Evolutionary conservation across 352 stramenopile genomes (phyloP).

Genomic region (Pythium myriotylum): DNA sequence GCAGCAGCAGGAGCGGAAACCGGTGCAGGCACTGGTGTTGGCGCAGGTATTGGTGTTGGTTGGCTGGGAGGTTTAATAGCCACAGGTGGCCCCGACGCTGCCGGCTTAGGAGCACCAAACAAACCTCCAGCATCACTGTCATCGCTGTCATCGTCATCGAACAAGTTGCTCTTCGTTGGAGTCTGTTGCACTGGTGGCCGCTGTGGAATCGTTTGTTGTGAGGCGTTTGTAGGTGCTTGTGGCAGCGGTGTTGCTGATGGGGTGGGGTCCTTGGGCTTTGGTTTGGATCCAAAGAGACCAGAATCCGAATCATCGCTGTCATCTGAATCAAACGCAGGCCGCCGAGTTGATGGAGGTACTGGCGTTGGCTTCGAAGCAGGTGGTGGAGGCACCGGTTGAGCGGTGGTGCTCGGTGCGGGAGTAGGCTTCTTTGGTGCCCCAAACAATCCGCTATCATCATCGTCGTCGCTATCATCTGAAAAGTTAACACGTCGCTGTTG

Average conservation of each 20-base stretch:
- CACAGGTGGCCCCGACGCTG: not conserved
- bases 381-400: not conserved
- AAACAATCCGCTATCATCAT: slow-evolving; percentile 47
- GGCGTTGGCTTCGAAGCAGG: not conserved
- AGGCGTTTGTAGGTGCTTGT: not conserved
- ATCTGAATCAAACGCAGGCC: slow-evolving; percentile 18
- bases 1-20: not conserved
- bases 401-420: not conserved
- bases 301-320: slow-evolving; percentile 37
- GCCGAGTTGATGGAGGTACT: not conserved
- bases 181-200: slow-evolving; percentile 1
- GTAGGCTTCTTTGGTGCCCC: slow-evolving; percentile 31
- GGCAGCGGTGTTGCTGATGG: not conserved
- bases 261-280: slow-evolving; percentile 12
- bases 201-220: slow-evolving; percentile 2
- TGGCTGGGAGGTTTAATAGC: not conserved
- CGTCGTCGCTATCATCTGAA: slow-evolving; percentile 42
- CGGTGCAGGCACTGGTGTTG: not conserved
- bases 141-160: slow-evolving; percentile 55
- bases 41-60: not conserved
- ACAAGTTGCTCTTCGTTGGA: slow-evolving; percentile 45
- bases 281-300: slow-evolving; percentile 47
- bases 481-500: slow-evolving; percentile 40
- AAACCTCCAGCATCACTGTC: slow-evolving; percentile 38
- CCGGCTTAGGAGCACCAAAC: slow-evolving; percentile 27